A percentile compares a stretch with the other conserved stretches of the same genome.
Evolutionary conservation across 208 protist species (phyloP).

Genomic region (Trypanosoma avium): DNA sequence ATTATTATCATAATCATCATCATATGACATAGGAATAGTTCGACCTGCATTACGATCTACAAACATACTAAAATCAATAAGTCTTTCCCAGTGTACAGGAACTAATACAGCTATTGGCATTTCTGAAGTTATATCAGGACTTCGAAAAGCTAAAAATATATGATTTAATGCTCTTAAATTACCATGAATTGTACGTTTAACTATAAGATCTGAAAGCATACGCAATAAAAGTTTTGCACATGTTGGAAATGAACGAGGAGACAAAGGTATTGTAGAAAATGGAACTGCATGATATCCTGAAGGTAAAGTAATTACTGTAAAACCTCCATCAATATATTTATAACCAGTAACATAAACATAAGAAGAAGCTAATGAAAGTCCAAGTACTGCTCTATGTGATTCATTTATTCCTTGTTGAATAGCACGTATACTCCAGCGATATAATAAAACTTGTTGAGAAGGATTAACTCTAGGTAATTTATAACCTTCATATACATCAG

Average conservation of each 20-base stretch:
- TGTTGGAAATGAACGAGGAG: constrained; percentile 44
- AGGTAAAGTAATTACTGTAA: constrained; percentile 65
- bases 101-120: constrained; percentile 41
- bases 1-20: no score
- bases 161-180: constrained; percentile 51
- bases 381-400: constrained; percentile 58
- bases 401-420: constrained; percentile 45
- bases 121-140: not conserved
- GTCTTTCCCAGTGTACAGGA: constrained; percentile 79
- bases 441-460: constrained; percentile 44
- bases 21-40: constrained; percentile 60
- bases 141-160: constrained; percentile 54
- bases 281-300: constrained; percentile 45
- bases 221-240: constrained; percentile 53
- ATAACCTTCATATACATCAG: constrained; percentile 72
- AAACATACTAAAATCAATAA: constrained; percentile 90
- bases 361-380: constrained; percentile 47
- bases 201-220: constrained; percentile 62
- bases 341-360: constrained; percentile 44
- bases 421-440: constrained; percentile 57
- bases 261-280: constrained; percentile 53
- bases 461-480: constrained; percentile 24
- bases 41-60: constrained; percentile 81
- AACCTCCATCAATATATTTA: constrained; percentile 49
- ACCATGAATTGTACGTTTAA: constrained; percentile 72